phyloP scores from a whole-genome alignment of 108 stramenopile species.

The Nitzschia palea region DNA sequence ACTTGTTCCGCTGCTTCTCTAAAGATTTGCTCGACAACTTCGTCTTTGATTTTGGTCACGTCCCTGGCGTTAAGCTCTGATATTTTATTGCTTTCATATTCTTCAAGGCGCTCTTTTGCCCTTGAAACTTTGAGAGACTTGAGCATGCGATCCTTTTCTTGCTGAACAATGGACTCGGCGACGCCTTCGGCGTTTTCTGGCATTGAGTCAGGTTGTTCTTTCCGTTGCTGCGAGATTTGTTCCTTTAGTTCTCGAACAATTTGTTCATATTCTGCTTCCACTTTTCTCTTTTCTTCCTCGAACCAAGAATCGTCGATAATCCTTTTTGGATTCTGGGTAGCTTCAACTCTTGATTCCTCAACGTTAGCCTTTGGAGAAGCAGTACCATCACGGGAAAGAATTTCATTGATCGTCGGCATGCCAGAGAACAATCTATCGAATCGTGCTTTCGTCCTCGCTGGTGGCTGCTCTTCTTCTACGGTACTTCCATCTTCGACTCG shows the following conservation, averaged over 20 bases:
- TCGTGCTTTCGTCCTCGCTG: constrained; percentile 13
- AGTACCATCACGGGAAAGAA: constrained; percentile 15
- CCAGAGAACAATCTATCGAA: constrained; percentile 41
- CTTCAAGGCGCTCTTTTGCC: constrained; percentile 31
- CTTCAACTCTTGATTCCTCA: too few species aligned
- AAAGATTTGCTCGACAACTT: constrained; percentile 20
- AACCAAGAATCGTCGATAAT: constrained; percentile 39
- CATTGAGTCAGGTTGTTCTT: constrained; percentile 23
- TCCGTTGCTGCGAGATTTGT: constrained; percentile 29
- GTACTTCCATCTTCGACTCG: constrained; percentile 26
- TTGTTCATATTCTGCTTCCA: constrained; percentile 28
- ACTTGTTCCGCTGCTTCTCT: constrained; percentile 36
- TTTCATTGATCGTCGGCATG: constrained; percentile 49
- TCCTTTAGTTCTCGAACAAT: constrained; percentile 23
- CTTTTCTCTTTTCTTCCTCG: constrained; percentile 25
- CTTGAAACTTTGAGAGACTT: constrained; percentile 13
- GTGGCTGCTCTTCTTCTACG: constrained; percentile 2
- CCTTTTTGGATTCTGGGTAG: too few species aligned
- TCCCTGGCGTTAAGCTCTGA: constrained; percentile 15
- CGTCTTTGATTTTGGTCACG: constrained; percentile 5
- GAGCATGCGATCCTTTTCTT: constrained; percentile 49
- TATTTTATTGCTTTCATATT: constrained; percentile 22
- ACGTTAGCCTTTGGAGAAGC: background rate
- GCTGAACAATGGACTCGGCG: constrained; percentile 23
- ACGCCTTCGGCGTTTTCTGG: constrained; percentile 36